Base-by-base conservation (phyloP, 352 stramenopile genomes). In the Phytophthora fragariae region DNA sequence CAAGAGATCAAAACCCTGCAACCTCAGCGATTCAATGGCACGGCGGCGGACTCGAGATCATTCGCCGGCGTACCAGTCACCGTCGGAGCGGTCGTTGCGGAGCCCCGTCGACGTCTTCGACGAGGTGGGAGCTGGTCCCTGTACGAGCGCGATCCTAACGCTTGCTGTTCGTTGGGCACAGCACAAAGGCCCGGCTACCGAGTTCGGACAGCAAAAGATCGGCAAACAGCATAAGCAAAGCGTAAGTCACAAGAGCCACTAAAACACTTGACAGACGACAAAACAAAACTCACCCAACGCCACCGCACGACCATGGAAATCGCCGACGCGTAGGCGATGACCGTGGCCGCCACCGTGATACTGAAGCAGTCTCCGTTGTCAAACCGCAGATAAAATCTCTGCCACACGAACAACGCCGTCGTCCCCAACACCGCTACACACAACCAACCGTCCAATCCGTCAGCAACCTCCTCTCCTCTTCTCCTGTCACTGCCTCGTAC, bases 331-430 rank as follows among this genome's bases (percentile, higher is more conserved):
- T 86, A 93, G n/a, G 85, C 85, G 61, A 93, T 90, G 33, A 90
- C 73, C 4, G 85, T 92, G 7, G 83, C 84, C 7, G 88, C 82
- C n/a, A 91, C 64, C 4, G 82, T 82, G 57, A 92, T 76, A 39
- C 77, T 81, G n/a, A 92, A 89, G 70, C 86, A 92, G 75, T 95
- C 86, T 35, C 88, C 85, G 54, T 93, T 91, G 72, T 93, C 75
- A 49, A 90, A 90, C 33, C 70, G 61, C 12, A 79, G 68, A 58
- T 82, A 87, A 68, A 82, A 76, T 24, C 65, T 60, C 62, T 92
- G 83, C 88, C 86, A 93, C n/a, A 93, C 12, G 8, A 83, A 56
- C 35, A 93, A 72, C 37, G 73, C 74, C 5, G 77, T 50, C 6
- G 77, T 86, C 27, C 75, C 69, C 19, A 93, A 57, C 12, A 92